Base-by-base conservation (phyloP, 176 grass and related monocot genomes). In the Alloteropsis semialata region DNA sequence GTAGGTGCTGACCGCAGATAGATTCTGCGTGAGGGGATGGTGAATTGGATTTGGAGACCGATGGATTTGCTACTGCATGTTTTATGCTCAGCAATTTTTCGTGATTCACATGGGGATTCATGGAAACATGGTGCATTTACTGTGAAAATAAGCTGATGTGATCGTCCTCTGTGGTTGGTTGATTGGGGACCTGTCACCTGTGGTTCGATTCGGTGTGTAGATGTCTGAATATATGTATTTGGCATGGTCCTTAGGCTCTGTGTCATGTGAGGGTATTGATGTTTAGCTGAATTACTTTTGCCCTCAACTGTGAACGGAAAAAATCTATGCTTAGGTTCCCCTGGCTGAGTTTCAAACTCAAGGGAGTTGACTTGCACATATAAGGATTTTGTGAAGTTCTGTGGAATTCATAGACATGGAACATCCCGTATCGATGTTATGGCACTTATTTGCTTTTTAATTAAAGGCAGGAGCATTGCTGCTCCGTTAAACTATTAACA, bases 11-110 rank as follows among this genome's bases (percentile, higher is more conserved):
- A 30, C 50, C 10, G 46, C 62, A 1, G 77, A 8, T 72, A 77
- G 77, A 89, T 85, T 89, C 77, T 17, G 55, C 19, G 17, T 16
- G 37, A 38, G 19, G 21, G 19, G 41, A 21, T 22, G 51, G 8
- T 18, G 66, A 5, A 44, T 70, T 53, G 12, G 53, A 9, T 16
- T 43, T 8, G 44, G 55, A 57, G 70, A 58, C 24, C 10, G 64
- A 61, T 37, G 64, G 78, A 65, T 63, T 68, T 18, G 28, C 66
- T n/a, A 36, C 65, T 2, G 81, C 56, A 38, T 82, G 72, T 8
- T 72, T 74, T 72, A 11, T 34, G 65, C 72, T 30, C 11, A 29
- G 64, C 55, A 49, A 29, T 64, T 86, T 57, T 55, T 18, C 45
- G 56, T 27, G 78, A 28, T 39, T 64, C 58, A 22, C 38, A 36